Evolutionary conservation across 257 asterid species (phyloP).

Genomic region (Gentiana dahurica): DNA sequence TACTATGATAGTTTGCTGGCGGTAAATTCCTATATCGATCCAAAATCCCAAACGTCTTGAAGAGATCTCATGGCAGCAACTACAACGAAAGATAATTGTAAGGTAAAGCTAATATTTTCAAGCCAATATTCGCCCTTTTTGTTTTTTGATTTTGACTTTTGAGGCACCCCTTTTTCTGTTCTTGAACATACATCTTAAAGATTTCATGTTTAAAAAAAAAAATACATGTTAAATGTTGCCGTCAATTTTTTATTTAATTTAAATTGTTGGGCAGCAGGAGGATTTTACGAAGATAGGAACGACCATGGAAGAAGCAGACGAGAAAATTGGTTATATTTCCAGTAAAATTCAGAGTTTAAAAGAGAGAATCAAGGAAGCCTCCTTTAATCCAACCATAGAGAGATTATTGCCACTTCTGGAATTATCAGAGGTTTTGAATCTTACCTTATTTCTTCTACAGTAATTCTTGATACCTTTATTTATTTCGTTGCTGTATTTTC

Average conservation of each 20-base stretch:
- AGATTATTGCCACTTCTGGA: conserved; percentile 29
- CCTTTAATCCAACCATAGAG: conserved; percentile 18
- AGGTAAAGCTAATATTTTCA: no score
- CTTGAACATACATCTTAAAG: background rate
- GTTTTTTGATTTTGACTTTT: background rate
- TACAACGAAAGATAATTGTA: no score
- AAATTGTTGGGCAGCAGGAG: background rate
- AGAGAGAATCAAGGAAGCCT: conserved; percentile 14
- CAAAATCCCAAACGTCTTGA: no score
- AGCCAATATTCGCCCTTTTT: no score
- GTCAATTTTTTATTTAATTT: background rate
- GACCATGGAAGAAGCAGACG: conserved; percentile 1
- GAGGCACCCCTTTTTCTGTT: background rate
- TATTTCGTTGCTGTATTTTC: no score
- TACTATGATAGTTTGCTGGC: no score
- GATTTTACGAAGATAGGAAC: background rate
- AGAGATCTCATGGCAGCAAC: no score
- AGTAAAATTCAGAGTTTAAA: conserved; percentile 28
- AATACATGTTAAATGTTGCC: background rate
- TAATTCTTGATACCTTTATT: no score
- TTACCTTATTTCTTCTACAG: background rate
- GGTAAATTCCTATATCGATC: no score
- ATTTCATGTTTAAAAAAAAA: background rate
- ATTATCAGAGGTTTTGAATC: conserved; percentile 28
- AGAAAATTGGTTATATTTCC: conserved; percentile 16